Evolutionary conservation across 805 yeast genomes (phyloP), one percentile per base, ranked within the genome.

Genomic region (Myxozyma sirexii): DNA sequence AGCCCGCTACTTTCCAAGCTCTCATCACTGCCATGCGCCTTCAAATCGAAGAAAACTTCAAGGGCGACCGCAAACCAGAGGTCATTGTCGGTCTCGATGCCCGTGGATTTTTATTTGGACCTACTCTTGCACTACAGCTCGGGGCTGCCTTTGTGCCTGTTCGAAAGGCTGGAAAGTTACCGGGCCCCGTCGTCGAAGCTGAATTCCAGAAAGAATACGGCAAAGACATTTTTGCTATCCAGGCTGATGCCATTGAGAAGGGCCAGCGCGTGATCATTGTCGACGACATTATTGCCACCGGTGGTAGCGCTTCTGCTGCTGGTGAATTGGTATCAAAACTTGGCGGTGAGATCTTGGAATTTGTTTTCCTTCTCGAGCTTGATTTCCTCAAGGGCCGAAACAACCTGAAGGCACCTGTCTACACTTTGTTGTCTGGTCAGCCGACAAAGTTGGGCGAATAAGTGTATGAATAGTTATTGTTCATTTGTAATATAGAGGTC

Each of bases 101-200:
- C 51, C 86, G 99, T 76, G 99, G 99, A 2, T 94, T 94, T 74
- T 79, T 94, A 59, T 93, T 94, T 70, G 99, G 98, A 13, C 99
- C 99, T 46, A 79, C 98, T 37, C 80, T 94, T 68, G 99, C 99
- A 7, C 80, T 94, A 65, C 93, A 89, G 57, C 75, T 94, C 59
- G 86, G 86, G 63, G 92, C 93, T 38, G 96, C 97, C 8, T 94
- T 94, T 70, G 88, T 93, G 54, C 98, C 99, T 24, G 87, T 94
- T 46, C 89, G 99, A 81, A 94, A 94, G 78, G 85, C 85, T 57
- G 98, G 98, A 60, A 94, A 94, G 77, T 81, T 94, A 68, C 98
- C 99, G 51, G 99, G 99, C 69, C 83, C 85, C 67, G 78, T 85
- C 50, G 82, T 79, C 68, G 76, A 80, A 53, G 97, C 90, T 53